Base-by-base conservation (phyloP, 345 rosid genomes). In the Alliaria petiolata region DNA sequence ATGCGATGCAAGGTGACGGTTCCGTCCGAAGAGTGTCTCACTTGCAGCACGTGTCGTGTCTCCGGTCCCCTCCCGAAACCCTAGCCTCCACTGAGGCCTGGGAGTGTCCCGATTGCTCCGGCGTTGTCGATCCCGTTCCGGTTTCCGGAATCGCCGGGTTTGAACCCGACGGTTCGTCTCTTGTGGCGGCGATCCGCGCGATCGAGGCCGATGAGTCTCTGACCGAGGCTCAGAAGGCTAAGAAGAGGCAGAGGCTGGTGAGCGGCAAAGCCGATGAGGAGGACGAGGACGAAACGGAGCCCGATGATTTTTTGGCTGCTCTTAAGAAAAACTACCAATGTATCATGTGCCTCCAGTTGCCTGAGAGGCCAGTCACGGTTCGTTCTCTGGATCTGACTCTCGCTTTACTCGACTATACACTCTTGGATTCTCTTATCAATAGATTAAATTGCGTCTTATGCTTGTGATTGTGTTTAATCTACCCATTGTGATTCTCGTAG, bases 41-140 rank as follows among this genome's bases (percentile, higher is more conserved):
- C 57, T 13, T 89, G 97, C 66, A 40, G 22, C 71, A 83, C 85
- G 81, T 76, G 69, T 2, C 81, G 0, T 89, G 96, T 44, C 83
- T 91, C 6, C 51, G 77, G 10, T 39, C 72, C 6, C 76, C 73
- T 6, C 86, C 85, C 2, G 78, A 81, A 49, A 62, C 89, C 65
- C 76, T 85, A 19, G 81, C 72, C 9, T 77, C 82, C 50, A 72
- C 84, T 3, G 19, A 75, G 15, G 71, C 67, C 44, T 90, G 97
- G 95, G 47, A 69, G 59, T 90, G 97, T 62, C 95, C 95, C 3
- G 95, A 90, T 74, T 51, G 70, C 38, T 51, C 70, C 33, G 45
- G 60, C 1, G 34, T 1, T 6, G 26, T 33, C 8, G 51, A 55
- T 5, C 13, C 42, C 6, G 19, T 4, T 43, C 74, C 71, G 3